Conservation (phyloP, 1,284 basidiomycete genomes). For the Sporisorium exsertum region DNA sequence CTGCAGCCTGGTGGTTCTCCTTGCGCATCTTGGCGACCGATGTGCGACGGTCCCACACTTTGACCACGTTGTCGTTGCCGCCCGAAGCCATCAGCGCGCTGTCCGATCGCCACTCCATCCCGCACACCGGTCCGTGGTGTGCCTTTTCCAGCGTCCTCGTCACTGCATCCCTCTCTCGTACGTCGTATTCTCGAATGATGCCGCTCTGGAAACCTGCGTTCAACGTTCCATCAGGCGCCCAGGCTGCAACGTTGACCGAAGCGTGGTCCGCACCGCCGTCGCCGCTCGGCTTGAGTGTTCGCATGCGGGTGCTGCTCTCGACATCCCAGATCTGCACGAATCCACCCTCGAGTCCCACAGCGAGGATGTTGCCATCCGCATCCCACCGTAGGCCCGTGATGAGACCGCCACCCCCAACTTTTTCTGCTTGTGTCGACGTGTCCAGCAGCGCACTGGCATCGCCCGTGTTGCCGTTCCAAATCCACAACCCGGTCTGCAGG, state of each 20-base stretch:
- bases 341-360: slow-evolving; percentile 85
- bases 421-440: slow-evolving; percentile 58
- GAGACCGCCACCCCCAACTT: slow-evolving; percentile 70
- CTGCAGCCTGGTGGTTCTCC: slow-evolving; percentile 73
- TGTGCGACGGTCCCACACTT: slow-evolving; percentile 87
- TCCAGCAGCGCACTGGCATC: slow-evolving; percentile 78
- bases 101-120: slow-evolving; percentile 68
- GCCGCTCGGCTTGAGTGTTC: slow-evolving; percentile 73
- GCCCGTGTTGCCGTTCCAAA: slow-evolving; percentile 91
- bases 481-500: slow-evolving; percentile 58
- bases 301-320: slow-evolving; percentile 80
- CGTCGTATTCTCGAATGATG: slow-evolving; percentile 66
- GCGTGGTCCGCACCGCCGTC: slow-evolving; percentile 63
- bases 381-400: slow-evolving; percentile 87
- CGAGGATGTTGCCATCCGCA: slow-evolving; percentile 86
- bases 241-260: slow-evolving; percentile 57
- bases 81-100: slow-evolving; percentile 87
- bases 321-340: slow-evolving; percentile 97
- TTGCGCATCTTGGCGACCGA: slow-evolving; percentile 93
- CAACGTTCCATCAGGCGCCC: slow-evolving; percentile 66
- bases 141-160: slow-evolving; percentile 63
- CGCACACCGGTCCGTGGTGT: slow-evolving; percentile 64
- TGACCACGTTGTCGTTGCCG: slow-evolving; percentile 95
- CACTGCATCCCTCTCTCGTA: slow-evolving; percentile 59
- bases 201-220: slow-evolving; percentile 64